Conservation (phyloP, 2,329 filamentous ascomycete genomes). For the Diaporthe citri region DNA sequence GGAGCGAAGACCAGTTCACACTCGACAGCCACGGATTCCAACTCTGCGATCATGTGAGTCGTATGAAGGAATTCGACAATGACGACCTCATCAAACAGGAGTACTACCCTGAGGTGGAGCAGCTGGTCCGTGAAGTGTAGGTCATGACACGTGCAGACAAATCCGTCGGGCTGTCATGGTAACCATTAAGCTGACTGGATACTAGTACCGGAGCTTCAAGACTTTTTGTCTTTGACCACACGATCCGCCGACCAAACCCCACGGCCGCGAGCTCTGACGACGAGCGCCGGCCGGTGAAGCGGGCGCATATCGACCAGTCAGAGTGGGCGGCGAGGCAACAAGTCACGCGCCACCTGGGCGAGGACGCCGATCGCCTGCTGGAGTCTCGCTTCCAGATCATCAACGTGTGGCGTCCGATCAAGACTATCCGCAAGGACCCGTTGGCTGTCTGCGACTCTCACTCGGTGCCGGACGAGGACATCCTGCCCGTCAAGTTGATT, state of each 20-base stretch:
- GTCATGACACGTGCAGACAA: neutral
- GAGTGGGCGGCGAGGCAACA: constrained; percentile 57
- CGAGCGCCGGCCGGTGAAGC: constrained; percentile 58
- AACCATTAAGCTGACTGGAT: neutral
- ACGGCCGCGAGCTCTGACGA: constrained; percentile 59
- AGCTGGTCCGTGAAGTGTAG: constrained; percentile 6
- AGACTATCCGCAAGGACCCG: constrained; percentile 65
- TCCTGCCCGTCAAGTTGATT: constrained; percentile 62
- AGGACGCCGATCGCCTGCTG: constrained; percentile 60
- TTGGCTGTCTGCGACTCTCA: constrained; percentile 65
- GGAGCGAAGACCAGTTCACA: neutral
- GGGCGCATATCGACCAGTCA: constrained; percentile 71
- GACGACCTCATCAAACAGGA: constrained; percentile 12
- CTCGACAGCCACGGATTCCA: constrained; percentile 25
- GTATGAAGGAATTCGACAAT: neutral
- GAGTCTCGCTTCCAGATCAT: constrained; percentile 53
- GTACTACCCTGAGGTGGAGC: constrained; percentile 9
- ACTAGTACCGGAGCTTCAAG: neutral
- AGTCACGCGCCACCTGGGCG: constrained; percentile 59
- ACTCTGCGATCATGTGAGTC: neutral
- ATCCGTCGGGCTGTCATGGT: fast-evolving
- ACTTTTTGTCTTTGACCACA: constrained; percentile 16
- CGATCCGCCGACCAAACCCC: constrained; percentile 6
- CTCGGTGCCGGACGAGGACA: constrained; percentile 62
- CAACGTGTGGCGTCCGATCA: constrained; percentile 65